A percentile compares a stretch with the other conserved stretches of the same genome.
phyloP scores from a whole-genome alignment of 352 stramenopile genomes.

The Phytophthora podocarpi region DNA sequence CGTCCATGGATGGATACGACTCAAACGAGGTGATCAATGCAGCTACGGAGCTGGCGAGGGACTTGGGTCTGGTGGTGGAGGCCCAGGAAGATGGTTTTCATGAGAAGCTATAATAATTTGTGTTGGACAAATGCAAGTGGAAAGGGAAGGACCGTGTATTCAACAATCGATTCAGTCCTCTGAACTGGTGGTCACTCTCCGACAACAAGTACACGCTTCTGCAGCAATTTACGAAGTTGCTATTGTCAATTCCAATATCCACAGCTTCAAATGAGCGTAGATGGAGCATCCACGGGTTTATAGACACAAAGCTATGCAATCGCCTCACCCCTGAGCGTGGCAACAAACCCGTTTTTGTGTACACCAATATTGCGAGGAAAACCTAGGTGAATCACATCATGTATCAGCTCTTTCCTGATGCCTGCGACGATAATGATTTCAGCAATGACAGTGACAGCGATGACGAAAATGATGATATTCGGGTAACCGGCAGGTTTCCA shows the following conservation, averaged over 20 bases:
- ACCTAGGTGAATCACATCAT: constrained; percentile 10
- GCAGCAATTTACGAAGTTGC: constrained; percentile 7
- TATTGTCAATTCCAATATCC: constrained; percentile 21
- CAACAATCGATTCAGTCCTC: neutral
- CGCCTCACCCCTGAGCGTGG: constrained; percentile 15
- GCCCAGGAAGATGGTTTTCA: constrained; percentile 1
- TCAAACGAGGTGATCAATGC: neutral
- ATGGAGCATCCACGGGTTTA: constrained; percentile 26
- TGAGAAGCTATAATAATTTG: constrained; percentile 1
- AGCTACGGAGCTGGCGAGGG: neutral
- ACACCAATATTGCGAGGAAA: constrained; percentile 19
- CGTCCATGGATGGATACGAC: neutral
- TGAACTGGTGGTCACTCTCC: constrained; percentile 8
- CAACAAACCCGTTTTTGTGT: constrained; percentile 28
- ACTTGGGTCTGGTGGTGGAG: neutral
- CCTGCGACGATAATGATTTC: constrained; percentile 1
- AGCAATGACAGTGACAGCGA: constrained; percentile 2
- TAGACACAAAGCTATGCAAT: constrained; percentile 16
- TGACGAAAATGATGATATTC: too few relatives aligned
- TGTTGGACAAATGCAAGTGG: neutral
- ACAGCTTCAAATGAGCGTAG: constrained; percentile 26
- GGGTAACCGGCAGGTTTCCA: too few relatives aligned
- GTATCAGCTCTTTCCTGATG: constrained; percentile 25
- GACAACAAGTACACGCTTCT: neutral
- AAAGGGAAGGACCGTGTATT: neutral